Evolutionary conservation across 495 filamentous ascomycete species (phyloP).

Genomic region (Geopyxis carbonaria): DNA sequence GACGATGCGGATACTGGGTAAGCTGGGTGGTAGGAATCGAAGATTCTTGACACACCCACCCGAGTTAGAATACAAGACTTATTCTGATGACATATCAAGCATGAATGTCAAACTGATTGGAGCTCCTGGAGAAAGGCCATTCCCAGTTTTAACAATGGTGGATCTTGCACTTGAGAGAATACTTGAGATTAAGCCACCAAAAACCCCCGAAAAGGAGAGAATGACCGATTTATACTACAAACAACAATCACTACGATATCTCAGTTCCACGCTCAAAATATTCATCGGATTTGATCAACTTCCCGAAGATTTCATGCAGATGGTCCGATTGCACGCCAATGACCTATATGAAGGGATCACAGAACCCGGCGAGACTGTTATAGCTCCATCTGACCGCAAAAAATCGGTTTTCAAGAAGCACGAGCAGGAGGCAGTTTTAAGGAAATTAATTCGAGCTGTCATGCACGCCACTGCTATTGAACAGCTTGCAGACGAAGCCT

Average conservation of each 20-base stretch:
- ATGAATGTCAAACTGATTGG: constrained; percentile 81
- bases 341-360: constrained; percentile 58
- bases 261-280: constrained; percentile 75
- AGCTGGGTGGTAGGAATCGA: constrained; percentile 84
- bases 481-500: constrained; percentile 58
- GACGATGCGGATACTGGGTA: constrained; percentile 94
- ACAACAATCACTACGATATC: constrained; percentile 71
- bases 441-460: constrained; percentile 72
- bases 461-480: constrained; percentile 72
- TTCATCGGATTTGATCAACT: constrained; percentile 73
- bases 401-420: constrained; percentile 74
- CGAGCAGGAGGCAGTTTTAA: constrained; percentile 59
- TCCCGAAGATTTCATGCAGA: constrained; percentile 69
- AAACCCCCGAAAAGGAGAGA: constrained; percentile 37
- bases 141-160: constrained; percentile 68
- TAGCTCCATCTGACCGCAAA: constrained; percentile 55
- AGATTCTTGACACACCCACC: constrained; percentile 85
- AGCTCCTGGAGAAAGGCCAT: constrained; percentile 68
- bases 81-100: constrained; percentile 67
- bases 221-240: constrained; percentile 77
- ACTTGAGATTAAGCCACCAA: constrained; percentile 48
- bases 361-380: constrained; percentile 40
- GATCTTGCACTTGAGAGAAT: constrained; percentile 77
- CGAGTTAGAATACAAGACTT: constrained; percentile 60
- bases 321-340: constrained; percentile 74